Percentiles rank a stretch among this genome's conserved stretches.
Conservation (phyloP, 257 asterid genomes). For the Solanum okadae region DNA sequence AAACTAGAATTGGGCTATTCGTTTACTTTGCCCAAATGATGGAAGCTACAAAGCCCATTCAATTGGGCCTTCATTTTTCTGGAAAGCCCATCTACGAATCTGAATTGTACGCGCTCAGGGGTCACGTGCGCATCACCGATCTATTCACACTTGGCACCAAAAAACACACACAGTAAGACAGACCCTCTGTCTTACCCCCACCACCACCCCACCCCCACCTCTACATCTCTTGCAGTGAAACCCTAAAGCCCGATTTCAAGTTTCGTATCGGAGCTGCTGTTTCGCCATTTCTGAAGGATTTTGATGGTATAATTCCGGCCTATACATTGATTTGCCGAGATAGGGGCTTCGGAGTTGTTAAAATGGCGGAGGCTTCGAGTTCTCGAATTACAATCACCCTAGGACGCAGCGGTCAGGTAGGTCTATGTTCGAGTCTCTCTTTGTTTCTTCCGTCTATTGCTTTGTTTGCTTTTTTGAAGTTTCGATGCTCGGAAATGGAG, state of each 20-base stretch:
- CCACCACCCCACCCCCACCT: background rate
- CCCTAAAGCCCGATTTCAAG: background rate
- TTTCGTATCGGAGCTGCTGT: background rate
- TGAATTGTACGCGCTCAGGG: background rate
- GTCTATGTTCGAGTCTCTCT: background rate
- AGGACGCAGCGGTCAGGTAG: conserved; percentile 80
- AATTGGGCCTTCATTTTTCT: background rate
- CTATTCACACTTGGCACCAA: background rate
- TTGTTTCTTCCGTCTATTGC: background rate
- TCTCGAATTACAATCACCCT: conserved; percentile 80
- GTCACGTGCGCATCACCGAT: background rate
- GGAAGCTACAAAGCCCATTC: background rate
- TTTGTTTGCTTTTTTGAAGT: background rate
- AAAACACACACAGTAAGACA: background rate
- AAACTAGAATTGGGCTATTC: too few relatives aligned
- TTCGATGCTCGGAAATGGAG: background rate
- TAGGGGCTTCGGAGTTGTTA: conserved; percentile 11
- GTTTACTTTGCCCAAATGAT: background rate
- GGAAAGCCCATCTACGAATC: background rate
- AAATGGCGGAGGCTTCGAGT: conserved; percentile 68
- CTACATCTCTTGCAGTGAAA: background rate
- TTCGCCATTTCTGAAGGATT: background rate
- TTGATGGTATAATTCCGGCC: background rate
- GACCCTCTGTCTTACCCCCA: too few relatives aligned
- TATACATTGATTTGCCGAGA: background rate